phyloP scores from a whole-genome alignment of 768 basidiomycete species.

The Leccinum rimulosum region DNA sequence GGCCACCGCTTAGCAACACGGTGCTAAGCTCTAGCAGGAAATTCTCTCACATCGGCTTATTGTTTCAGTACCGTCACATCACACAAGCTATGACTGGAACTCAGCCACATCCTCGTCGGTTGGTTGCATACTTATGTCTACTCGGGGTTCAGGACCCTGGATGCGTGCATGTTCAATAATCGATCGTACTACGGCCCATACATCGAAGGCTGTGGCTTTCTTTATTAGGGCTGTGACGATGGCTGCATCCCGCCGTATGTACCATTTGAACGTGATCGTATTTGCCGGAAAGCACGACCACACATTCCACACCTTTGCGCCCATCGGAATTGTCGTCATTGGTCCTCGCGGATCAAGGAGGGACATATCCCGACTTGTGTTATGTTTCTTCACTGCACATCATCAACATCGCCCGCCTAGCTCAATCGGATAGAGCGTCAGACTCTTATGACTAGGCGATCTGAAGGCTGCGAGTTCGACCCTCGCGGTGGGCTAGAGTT shows the following conservation, averaged over 20 bases:
- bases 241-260: conserved; percentile 13
- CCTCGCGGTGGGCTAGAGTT: conserved; percentile 56
- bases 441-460: conserved; percentile 53
- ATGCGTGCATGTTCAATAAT: conserved; percentile 19
- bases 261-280: conserved; percentile 6
- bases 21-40: neutral
- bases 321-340: conserved; percentile 10
- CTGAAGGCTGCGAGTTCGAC: conserved; percentile 66
- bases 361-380: neutral
- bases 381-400: fast-evolving
- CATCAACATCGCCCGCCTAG: conserved; percentile 46
- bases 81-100: neutral
- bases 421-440: conserved; percentile 70
- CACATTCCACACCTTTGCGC: conserved; percentile 27
- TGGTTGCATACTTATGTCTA: conserved; percentile 4
- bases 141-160: conserved; percentile 19
- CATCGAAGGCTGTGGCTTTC: conserved; percentile 11
- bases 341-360: neutral
- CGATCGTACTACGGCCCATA: conserved; percentile 3
- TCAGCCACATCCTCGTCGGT: neutral
- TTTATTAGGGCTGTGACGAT: conserved; percentile 13
- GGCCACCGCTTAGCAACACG: neutral
- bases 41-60: neutral
- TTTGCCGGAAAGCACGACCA: conserved; percentile 6
- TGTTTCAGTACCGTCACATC: neutral